A percentile compares a stretch with the other conserved stretches of the same genome.
These are phyloP conservation scores for Laetiporus sulphureus DNA, from an alignment of 1,284 basidiomycete species.

Conservation along the genomic window DNA sequence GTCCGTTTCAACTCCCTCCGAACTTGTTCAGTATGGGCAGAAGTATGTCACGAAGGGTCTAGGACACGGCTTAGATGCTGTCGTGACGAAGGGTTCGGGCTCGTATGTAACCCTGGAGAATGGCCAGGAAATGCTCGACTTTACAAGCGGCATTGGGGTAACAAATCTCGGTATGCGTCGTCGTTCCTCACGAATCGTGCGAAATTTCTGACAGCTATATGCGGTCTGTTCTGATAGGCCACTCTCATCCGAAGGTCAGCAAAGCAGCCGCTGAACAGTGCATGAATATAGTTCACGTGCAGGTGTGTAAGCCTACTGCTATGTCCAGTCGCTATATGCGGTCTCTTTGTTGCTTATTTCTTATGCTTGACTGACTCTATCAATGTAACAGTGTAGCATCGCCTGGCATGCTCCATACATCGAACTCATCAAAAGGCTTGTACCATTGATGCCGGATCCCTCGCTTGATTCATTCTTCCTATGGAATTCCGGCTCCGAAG, in stretches of 20 bases:
- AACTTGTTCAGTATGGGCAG: constrained; percentile 40
- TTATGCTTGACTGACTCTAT: constrained; percentile 1
- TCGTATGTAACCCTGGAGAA: constrained; percentile 69
- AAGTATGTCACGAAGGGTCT: constrained; percentile 69
- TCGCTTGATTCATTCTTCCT: constrained; percentile 94
- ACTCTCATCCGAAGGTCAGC: constrained; percentile 84
- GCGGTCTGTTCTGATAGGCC: constrained; percentile 43
- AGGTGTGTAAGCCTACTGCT: constrained; percentile 32
- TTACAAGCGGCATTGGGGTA: constrained; percentile 83
- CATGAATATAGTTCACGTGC: constrained; percentile 74
- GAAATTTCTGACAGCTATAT: background rate
- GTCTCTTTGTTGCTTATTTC: too few relatives aligned
- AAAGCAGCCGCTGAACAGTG: constrained; percentile 84
- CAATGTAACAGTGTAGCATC: constrained; percentile 59
- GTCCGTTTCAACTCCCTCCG: background rate
- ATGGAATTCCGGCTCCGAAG: constrained; percentile 94
- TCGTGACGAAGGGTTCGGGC: constrained; percentile 75
- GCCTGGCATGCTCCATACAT: constrained; percentile 74
- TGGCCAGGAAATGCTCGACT: constrained; percentile 72
- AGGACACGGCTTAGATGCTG: constrained; percentile 58
- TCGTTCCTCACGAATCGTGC: background rate
- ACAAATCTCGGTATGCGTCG: constrained; percentile 59
- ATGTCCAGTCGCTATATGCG: too few relatives aligned
- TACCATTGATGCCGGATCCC: constrained; percentile 81
- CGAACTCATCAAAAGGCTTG: constrained; percentile 66